These are phyloP conservation scores for Erysimum cheiranthoides DNA, from an alignment of 345 rosid genomes.

Conservation along the genomic window DNA sequence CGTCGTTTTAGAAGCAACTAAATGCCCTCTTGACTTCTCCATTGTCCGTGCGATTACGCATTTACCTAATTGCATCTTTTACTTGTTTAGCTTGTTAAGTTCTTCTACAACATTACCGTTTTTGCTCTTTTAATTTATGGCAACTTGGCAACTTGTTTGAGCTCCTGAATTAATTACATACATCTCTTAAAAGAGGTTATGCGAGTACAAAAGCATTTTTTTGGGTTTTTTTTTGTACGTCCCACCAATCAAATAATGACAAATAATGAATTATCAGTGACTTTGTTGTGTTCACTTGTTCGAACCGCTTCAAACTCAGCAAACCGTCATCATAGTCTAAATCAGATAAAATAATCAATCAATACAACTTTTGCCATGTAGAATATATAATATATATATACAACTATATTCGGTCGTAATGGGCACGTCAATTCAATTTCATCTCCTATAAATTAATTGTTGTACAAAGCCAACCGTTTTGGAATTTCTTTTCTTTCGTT, in stretches of 20 bases:
- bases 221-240: background rate
- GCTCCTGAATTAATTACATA: slow-evolving; percentile 3
- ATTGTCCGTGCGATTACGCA: slow-evolving; percentile 12
- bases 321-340: background rate
- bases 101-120: slow-evolving; percentile 23
- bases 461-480: slow-evolving; percentile 40
- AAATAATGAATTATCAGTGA: background rate
- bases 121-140: slow-evolving; percentile 25
- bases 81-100: slow-evolving; percentile 31
- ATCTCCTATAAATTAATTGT: slow-evolving; percentile 18
- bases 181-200: background rate
- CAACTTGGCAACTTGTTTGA: slow-evolving; percentile 8
- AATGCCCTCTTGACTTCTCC: slow-evolving; percentile 24
- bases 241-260: background rate
- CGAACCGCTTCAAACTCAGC: background rate
- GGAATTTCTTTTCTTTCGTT: slow-evolving; percentile 35
- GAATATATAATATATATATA: background rate
- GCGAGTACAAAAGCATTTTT: background rate
- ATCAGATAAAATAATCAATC: background rate
- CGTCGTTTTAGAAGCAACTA: slow-evolving; percentile 38
- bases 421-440: slow-evolving; percentile 15
- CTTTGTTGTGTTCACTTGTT: background rate
- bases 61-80: slow-evolving; percentile 32
- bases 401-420: slow-evolving; percentile 12
- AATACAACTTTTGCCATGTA: background rate